Conservation (phyloP, 148 eudicot genomes). For the Cornus florida region DNA sequence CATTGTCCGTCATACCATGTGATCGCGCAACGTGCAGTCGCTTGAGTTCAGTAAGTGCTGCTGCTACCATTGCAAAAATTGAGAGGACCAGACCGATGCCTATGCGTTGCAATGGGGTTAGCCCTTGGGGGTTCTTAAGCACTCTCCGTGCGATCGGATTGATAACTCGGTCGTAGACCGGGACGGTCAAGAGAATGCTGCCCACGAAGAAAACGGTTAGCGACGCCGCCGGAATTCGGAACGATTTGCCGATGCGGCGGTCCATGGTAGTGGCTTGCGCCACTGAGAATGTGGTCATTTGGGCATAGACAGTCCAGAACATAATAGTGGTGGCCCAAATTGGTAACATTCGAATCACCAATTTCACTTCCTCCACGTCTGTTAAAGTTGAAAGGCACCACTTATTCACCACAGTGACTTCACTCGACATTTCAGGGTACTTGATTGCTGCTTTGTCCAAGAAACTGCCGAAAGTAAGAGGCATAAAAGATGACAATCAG, state of each 20-base stretch:
- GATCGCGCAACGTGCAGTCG: slow-evolving; percentile 38
- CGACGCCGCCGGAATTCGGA: slow-evolving; percentile 82
- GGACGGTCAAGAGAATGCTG: slow-evolving; percentile 72
- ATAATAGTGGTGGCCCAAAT: slow-evolving; percentile 96
- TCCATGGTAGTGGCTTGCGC: slow-evolving; percentile 90
- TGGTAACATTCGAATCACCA: slow-evolving; percentile 79
- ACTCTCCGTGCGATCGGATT: slow-evolving; percentile 42
- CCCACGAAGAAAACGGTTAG: slow-evolving; percentile 76
- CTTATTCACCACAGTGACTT: slow-evolving; percentile 30
- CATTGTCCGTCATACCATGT: slow-evolving; percentile 33
- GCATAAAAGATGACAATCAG: background rate
- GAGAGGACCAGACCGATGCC: slow-evolving; percentile 70
- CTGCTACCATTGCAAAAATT: slow-evolving; percentile 62
- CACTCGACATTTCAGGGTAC: slow-evolving; percentile 26
- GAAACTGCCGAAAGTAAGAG: slow-evolving; percentile 37
- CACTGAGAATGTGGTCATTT: slow-evolving; percentile 91
- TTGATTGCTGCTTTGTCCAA: slow-evolving; percentile 87
- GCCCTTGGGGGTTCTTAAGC: slow-evolving; percentile 57
- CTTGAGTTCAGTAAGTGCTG: slow-evolving; percentile 66
- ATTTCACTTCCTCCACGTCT: slow-evolving; percentile 90
- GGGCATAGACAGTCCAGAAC: slow-evolving; percentile 93
- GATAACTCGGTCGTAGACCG: slow-evolving; percentile 59
- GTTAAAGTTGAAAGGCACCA: slow-evolving; percentile 68
- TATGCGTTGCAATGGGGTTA: slow-evolving; percentile 72
- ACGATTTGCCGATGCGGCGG: slow-evolving; percentile 62